Evolutionary conservation across 345 rosid species (phyloP).

Genomic region (Pugionium dolabratum): DNA sequence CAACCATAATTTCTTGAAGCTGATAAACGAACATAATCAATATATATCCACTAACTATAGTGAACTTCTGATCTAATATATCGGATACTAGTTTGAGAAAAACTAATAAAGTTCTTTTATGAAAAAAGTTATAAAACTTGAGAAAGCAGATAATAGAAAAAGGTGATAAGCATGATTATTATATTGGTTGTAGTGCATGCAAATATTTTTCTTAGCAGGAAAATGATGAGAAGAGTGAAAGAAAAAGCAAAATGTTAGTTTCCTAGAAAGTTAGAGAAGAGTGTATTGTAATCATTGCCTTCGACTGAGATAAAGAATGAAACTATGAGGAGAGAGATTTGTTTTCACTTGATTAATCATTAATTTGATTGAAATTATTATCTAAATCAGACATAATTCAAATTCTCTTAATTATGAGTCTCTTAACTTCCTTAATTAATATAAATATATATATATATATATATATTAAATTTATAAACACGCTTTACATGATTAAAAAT

Average conservation of each 20-base stretch:
- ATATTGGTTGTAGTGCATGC: constrained; percentile 19
- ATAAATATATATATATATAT: not conserved
- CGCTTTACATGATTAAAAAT: too few relatives aligned
- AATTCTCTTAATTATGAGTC: not conserved
- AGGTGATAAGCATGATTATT: constrained; percentile 7
- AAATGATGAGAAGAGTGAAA: constrained; percentile 27
- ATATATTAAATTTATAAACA: too few relatives aligned
- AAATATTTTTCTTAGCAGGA: constrained; percentile 30
- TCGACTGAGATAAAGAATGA: constrained; percentile 31
- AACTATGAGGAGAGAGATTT: constrained; percentile 29
- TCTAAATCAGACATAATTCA: not conserved
- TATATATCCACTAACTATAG: too few relatives aligned
- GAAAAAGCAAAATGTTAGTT: constrained; percentile 41
- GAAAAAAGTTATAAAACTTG: too few relatives aligned
- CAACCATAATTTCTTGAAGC: too few relatives aligned
- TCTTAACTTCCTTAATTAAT: constrained; percentile 3
- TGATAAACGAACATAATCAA: too few relatives aligned
- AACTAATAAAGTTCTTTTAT: too few relatives aligned
- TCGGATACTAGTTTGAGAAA: too few relatives aligned
- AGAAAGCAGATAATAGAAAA: too few relatives aligned
- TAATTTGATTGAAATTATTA: constrained; percentile 22
- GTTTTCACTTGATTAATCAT: constrained; percentile 27
- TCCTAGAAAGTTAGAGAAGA: constrained; percentile 44
- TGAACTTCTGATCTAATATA: too few relatives aligned
- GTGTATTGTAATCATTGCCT: constrained; percentile 34